A percentile compares a stretch with the other conserved stretches of the same genome.
These are phyloP conservation scores for Platismatia glauca DNA, from an alignment of 495 filamentous ascomycete species.

Conservation along the genomic window DNA sequence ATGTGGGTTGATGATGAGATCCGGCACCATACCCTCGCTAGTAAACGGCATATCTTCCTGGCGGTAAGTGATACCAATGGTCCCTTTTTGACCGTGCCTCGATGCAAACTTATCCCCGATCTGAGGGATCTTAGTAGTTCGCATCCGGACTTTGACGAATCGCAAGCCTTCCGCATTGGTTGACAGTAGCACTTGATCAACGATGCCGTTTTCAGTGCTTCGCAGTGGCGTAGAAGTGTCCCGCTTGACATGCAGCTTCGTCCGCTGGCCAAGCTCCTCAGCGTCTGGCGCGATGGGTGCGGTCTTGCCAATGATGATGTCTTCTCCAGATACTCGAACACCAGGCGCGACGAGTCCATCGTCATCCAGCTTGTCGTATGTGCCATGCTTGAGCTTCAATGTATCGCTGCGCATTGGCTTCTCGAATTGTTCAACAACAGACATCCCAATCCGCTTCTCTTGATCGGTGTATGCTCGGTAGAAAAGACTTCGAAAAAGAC, in stretches of 20 bases:
- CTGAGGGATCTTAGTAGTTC: conserved; percentile 95
- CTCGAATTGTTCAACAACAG: conserved; percentile 84
- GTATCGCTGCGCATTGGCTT: conserved; percentile 86
- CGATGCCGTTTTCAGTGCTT: conserved; percentile 91
- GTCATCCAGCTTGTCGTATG: conserved; percentile 95
- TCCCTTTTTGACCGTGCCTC: conserved; percentile 98
- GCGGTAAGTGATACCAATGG: conserved; percentile 94
- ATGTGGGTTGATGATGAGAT: conserved; percentile 98
- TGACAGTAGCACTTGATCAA: conserved; percentile 86
- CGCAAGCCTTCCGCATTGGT: conserved; percentile 84
- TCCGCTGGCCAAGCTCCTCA: conserved; percentile 87
- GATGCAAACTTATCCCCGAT: conserved; percentile 99
- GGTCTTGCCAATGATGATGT: conserved; percentile 99
- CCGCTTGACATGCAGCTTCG: conserved; percentile 79
- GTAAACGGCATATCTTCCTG: conserved; percentile 99
- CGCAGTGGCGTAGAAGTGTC: conserved; percentile 91
- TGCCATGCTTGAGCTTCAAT: conserved; percentile 82
- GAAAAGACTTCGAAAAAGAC: conserved; percentile 94
- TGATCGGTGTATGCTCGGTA: conserved; percentile 94
- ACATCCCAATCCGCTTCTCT: conserved; percentile 88
- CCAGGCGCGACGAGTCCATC: conserved; percentile 91
- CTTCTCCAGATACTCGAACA: conserved; percentile 88
- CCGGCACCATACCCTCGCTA: conserved; percentile 78
- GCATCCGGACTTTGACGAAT: conserved; percentile 93
- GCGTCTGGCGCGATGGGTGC: conserved; percentile 85